Conservation (phyloP, 2,329 filamentous ascomycete genomes). For the Elsinoe australis region DNA sequence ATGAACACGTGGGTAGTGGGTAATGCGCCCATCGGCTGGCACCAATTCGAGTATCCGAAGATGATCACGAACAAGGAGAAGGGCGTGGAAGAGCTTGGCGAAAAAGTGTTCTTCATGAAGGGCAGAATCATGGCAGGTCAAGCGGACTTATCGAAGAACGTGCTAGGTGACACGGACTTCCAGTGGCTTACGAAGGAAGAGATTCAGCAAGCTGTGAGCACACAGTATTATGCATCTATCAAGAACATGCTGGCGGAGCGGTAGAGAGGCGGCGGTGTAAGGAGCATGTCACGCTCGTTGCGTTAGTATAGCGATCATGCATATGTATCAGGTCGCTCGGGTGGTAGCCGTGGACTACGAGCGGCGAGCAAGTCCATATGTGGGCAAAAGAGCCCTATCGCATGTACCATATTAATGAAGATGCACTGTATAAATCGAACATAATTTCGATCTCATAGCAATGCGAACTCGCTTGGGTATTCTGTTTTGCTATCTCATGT, state of each 20-base stretch:
- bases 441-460: too few species aligned
- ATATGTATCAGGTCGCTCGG: background rate
- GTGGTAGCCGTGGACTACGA: too few species aligned
- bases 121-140: slow-evolving; percentile 96
- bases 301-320: too few species aligned
- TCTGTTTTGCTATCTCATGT: background rate
- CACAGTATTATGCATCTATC: slow-evolving; percentile 65
- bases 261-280: background rate
- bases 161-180: slow-evolving; percentile 69
- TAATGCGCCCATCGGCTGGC: slow-evolving; percentile 77
- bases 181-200: slow-evolving; percentile 91
- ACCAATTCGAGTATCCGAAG: slow-evolving; percentile 50
- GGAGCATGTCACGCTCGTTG: background rate
- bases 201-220: slow-evolving; percentile 58
- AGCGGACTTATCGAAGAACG: slow-evolving; percentile 66
- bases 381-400: too few species aligned
- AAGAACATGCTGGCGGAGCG: slow-evolving; percentile 77
- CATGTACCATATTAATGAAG: too few species aligned
- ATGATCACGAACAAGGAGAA: slow-evolving; percentile 27
- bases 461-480: too few species aligned
- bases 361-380: too few species aligned
- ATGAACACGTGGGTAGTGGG: slow-evolving; percentile 99
- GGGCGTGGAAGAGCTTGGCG: slow-evolving; percentile 47
- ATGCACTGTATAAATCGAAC: too few species aligned
- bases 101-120: slow-evolving; percentile 95